Percentiles rank a stretch among this genome's conserved stretches.
These are phyloP conservation scores for Paraconiothyrium sp. DNA, from an alignment of 2,329 filamentous ascomycete genomes.

Conservation along the genomic window DNA sequence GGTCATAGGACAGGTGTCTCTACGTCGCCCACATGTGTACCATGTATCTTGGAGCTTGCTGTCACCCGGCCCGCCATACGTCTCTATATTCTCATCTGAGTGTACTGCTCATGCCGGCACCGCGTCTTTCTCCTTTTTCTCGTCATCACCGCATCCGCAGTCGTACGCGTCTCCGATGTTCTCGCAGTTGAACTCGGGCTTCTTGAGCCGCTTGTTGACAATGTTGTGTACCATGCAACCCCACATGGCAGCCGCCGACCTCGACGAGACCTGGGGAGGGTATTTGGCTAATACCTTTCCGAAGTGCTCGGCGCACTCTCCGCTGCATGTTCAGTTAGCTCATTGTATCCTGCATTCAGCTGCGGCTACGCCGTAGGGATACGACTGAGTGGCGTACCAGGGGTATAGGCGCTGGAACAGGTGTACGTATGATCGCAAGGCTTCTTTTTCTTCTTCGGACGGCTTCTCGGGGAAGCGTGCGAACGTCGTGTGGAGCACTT, in stretches of 20 bases:
- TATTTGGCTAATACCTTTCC: slow-evolving; percentile 68
- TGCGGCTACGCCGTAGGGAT: slow-evolving; percentile 23
- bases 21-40: neutral
- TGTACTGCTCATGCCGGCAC: slow-evolving; percentile 17
- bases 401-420: slow-evolving; percentile 73
- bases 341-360: slow-evolving; percentile 27
- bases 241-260: slow-evolving; percentile 71
- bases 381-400: slow-evolving; percentile 56
- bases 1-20: slow-evolving; percentile 9
- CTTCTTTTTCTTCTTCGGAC: slow-evolving; percentile 67
- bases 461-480: slow-evolving; percentile 72
- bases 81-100: neutral
- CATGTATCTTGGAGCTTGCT: neutral
- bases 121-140: slow-evolving; percentile 40
- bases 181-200: slow-evolving; percentile 70
- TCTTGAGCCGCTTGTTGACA: slow-evolving; percentile 69
- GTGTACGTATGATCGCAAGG: slow-evolving; percentile 68
- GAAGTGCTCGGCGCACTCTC: slow-evolving; percentile 73
- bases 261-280: slow-evolving; percentile 70
- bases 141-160: slow-evolving; percentile 70
- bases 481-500: slow-evolving; percentile 73
- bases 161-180: slow-evolving; percentile 74
- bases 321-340: slow-evolving; percentile 54
- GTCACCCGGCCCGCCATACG: slow-evolving; percentile 2
- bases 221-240: slow-evolving; percentile 73